phyloP scores from a whole-genome alignment of 2,329 filamentous ascomycete genomes.

The Colletotrichum sp. region DNA sequence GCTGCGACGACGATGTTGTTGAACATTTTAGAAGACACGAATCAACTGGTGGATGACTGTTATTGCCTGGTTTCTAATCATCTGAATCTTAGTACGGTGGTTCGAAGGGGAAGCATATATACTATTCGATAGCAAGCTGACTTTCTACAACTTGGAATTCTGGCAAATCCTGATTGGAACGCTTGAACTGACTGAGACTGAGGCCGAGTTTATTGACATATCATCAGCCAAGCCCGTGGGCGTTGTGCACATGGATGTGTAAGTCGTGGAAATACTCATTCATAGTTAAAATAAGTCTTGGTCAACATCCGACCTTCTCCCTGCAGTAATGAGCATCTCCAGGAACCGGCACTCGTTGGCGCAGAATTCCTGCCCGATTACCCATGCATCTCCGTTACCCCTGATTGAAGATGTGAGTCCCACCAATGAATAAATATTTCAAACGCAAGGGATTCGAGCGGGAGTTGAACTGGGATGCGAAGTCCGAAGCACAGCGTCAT shows the following conservation, averaged over 20 bases:
- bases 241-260: accelerated
- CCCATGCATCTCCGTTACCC: background rate
- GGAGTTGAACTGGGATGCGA: background rate
- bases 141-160: no score
- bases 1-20: background rate
- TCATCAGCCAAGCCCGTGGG: background rate
- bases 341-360: background rate
- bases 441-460: background rate
- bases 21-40: no score
- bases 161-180: background rate
- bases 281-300: accelerated
- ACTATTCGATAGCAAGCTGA: no score
- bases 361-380: background rate
- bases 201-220: no score
- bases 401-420: background rate
- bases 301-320: background rate
- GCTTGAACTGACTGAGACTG: no score
- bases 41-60: no score
- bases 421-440: no score
- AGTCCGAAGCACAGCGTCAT: background rate
- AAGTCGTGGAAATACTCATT: background rate
- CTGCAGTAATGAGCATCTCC: background rate
- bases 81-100: no score
- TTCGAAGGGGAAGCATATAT: no score
- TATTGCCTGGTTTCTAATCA: no score